A percentile compares a stretch with the other conserved stretches of the same genome.
phyloP scores from a whole-genome alignment of 1,284 basidiomycete species.

The Chondrostereum purpureum region DNA sequence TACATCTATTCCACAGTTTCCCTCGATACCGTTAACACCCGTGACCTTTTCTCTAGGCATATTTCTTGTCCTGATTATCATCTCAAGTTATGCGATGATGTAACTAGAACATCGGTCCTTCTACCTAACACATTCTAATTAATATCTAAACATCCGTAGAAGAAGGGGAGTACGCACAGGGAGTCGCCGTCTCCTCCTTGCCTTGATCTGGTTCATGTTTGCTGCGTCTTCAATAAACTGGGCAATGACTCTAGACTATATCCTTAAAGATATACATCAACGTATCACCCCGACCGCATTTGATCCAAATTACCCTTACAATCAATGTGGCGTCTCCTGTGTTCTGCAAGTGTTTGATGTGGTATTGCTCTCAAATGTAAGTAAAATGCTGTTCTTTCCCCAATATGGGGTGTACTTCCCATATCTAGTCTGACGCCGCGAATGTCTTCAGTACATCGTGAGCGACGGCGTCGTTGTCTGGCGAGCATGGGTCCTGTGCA shows the following conservation, averaged over 20 bases:
- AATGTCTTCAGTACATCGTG: constrained; percentile 9
- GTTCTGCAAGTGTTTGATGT: background rate
- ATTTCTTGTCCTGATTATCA: background rate
- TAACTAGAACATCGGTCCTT: background rate
- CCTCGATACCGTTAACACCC: no score
- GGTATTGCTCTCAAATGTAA: background rate
- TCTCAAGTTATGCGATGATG: background rate
- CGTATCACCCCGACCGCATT: background rate
- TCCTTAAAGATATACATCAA: background rate
- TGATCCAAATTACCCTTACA: background rate
- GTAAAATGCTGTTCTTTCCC: no score
- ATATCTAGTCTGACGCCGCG: no score
- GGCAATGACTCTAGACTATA: background rate
- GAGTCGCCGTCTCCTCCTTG: background rate
- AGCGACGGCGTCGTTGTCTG: constrained; percentile 9
- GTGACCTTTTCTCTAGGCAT: background rate
- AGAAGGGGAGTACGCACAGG: background rate
- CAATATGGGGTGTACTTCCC: no score
- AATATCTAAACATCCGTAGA: background rate
- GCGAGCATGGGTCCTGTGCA: constrained; percentile 11
- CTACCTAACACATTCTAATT: background rate
- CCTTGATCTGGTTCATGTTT: background rate
- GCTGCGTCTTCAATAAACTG: background rate
- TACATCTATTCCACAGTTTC: background rate
- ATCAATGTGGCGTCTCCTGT: background rate